Base-by-base conservation (phyloP, 2,329 filamentous ascomycete species). In the Penicillium sp. region DNA sequence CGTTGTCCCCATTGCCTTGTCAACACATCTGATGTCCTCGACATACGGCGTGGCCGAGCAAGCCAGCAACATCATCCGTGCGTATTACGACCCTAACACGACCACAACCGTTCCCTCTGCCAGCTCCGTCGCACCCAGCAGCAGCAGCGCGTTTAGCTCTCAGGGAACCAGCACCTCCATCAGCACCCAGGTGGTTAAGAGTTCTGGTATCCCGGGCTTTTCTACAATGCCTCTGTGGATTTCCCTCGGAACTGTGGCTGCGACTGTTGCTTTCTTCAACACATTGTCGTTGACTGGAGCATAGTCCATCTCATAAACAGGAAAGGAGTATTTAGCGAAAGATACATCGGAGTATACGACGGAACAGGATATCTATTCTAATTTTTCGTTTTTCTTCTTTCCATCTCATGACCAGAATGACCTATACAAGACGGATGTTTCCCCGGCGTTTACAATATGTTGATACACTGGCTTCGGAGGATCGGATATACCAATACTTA, bases 1-100 rank as follows among this genome's bases (percentile, higher is more conserved):
- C 52, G 60, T 68, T 4, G 60, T 64, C 0, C 66, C 66, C 0
- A 66, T 67, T 18, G 51, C 68, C 1, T 60, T 71, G 50, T 69
- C 68, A 0, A 67, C 68, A 1, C 69, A 71, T 59, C 61, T 71
- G 18, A 71, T 71, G 68, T 55, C 63, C 5, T 69, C 67, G 14
- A 71, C 69, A 12, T 71, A 71, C 35, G 69, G 68, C 0, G 30
- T 71, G 11, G 68, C 69, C 3, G 69, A 71, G 50, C 64, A 63
- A 53, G 68, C 68, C 6, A 64, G 63, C 46, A 59, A 52, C 14
- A 64, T 70, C 20, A 68, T 70, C 58, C 64, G 65, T 14, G 58
- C 55, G 5, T 65, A 59, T 42, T 63, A 66, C 55, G 64, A 65
- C 46, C 6, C 33, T 6, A 47, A 46, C 11, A 24, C 55, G 18